These are phyloP conservation scores for Plasmodium coatneyi DNA, from an alignment of 169 alveolate species.

Conservation along the genomic window DNA sequence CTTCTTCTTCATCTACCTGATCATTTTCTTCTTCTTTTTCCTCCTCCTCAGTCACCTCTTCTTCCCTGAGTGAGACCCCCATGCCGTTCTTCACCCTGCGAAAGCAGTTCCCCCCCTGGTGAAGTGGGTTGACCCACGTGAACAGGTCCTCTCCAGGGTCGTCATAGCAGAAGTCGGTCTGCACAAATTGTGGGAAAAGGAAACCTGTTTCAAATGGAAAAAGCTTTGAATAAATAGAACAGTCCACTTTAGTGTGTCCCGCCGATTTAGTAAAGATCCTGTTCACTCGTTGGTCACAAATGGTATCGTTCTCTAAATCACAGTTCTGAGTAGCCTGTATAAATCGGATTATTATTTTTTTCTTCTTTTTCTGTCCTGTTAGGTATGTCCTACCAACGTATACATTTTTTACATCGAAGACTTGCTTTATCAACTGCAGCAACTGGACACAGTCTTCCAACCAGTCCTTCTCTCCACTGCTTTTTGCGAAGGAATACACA, in stretches of 20 bases:
- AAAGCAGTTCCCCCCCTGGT: not conserved
- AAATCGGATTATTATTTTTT: slow-evolving; percentile 24
- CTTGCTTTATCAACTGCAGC: slow-evolving; percentile 19
- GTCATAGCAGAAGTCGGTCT: slow-evolving; percentile 4
- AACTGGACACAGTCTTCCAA: not conserved
- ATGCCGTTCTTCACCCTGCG: not conserved
- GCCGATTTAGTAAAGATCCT: not conserved
- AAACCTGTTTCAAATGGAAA: slow-evolving; percentile 22
- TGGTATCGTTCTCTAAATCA: not conserved
- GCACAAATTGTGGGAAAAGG: slow-evolving; percentile 17
- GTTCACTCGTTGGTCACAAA: not conserved
- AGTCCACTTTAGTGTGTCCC: not conserved
- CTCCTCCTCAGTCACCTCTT: not conserved
- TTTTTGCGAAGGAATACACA: slow-evolving; percentile 6
- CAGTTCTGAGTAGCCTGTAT: slow-evolving; percentile 23
- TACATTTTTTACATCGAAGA: slow-evolving; percentile 50
- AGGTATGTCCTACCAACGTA: slow-evolving; percentile 39
- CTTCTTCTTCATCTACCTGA: not conserved
- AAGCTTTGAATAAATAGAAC: not conserved
- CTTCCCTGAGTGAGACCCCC: not conserved
- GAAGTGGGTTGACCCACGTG: slow-evolving; percentile 18
- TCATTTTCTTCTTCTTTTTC: not conserved
- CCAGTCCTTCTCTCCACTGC: not conserved
- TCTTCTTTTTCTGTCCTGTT: slow-evolving; percentile 9
- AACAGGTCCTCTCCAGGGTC: slow-evolving; percentile 18